Base-by-base conservation (phyloP, 2,329 filamentous ascomycete species). In the Neofusicoccum laricinum region DNA sequence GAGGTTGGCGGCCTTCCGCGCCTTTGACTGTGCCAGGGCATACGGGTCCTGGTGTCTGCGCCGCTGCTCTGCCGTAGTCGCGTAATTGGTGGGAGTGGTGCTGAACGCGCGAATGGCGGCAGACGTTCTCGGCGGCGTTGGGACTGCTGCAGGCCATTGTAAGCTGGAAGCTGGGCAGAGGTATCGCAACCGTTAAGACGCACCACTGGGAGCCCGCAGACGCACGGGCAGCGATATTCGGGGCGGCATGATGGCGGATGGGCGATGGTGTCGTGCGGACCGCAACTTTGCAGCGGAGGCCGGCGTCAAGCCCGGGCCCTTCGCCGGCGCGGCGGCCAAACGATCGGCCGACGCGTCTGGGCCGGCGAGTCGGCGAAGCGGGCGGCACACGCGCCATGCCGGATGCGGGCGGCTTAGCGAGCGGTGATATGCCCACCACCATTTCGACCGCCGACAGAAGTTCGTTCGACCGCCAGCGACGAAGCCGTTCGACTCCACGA, bases 1-100 rank as follows among this genome's bases (percentile, higher is more conserved):
- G 50, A 94, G 76, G 74, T 97, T 96, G 69, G 90, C 91, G 11
- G 90, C 87, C 78, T 94, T 96, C 67, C 92, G 89, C 75, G 93
- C 91, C 71, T 90, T 86, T 36, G 91, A 88, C 77, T 96, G 92
- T 2, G 90, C 90, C 78, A 90, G 86, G 66, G 89, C 84, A 75
- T 96, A 97, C 0, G 93, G 93, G 71, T 98, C 92, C 66, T 85
- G 85, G 67, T 85, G 83, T 66, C 86, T 75, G 88, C 88, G 46
- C 66, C 67, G 78, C 86, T 86, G 69, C 36, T 55, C 48, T 49
- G 72, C 72, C 1, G 73, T 74, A 61, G 77, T 77, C 65, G 90
- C 85, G 69, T 86, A 83, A 59, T 80, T 79, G 43, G 87, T 86
- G 69, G 86, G 86, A 57, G 90, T 89, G 67, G 86, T 86, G 69